These are phyloP conservation scores for Cutaneotrichosporon arboriforme DNA, from an alignment of 1,284 basidiomycete species.

Conservation along the genomic window DNA sequence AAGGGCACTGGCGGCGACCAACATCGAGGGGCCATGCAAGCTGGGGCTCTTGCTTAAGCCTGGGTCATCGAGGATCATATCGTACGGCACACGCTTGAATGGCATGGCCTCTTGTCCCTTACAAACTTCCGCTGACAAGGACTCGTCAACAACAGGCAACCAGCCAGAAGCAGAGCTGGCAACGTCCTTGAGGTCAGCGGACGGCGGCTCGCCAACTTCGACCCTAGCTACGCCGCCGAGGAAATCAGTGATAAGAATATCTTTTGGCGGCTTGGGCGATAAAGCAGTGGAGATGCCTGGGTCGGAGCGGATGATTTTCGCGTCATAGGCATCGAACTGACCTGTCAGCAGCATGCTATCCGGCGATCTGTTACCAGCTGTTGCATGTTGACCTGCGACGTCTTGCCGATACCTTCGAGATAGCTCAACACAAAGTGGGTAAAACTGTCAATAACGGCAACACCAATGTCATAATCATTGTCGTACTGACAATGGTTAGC, in stretches of 20 bases:
- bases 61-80: no score
- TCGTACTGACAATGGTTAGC: constrained; percentile 59
- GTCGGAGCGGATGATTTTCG: constrained; percentile 69
- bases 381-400: constrained; percentile 69
- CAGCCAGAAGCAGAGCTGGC: no score
- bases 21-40: no score
- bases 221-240: constrained; percentile 87
- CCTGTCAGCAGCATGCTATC: neutral
- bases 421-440: constrained; percentile 88
- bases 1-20: no score
- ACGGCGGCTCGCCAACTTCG: constrained; percentile 50
- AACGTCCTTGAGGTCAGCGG: no score
- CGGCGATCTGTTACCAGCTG: constrained; percentile 63
- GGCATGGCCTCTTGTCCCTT: no score
- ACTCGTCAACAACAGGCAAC: no score
- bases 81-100: no score
- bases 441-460: constrained; percentile 90
- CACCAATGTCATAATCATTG: constrained; percentile 87
- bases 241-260: constrained; percentile 87
- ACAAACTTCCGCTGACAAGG: no score
- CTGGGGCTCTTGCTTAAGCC: no score
- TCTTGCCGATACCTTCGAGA: constrained; percentile 90
- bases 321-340: constrained; percentile 76
- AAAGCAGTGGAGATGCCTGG: constrained; percentile 79
- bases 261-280: constrained; percentile 57